phyloP scores from a whole-genome alignment of 768 basidiomycete genomes.

The Termitomyces sp. region DNA sequence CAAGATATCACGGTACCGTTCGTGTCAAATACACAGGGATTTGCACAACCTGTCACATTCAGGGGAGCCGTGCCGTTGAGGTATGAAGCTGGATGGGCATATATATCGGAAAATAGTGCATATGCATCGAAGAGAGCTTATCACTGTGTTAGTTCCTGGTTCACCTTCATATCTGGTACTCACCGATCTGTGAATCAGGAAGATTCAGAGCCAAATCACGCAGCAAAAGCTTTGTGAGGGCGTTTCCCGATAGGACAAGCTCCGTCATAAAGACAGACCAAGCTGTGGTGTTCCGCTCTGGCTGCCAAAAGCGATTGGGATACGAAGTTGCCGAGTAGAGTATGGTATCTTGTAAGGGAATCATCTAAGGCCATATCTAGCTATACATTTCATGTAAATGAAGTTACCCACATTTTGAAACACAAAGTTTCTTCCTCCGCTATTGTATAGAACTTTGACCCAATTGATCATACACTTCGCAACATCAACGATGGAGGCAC shows the following conservation, averaged over 20 bases:
- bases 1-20: conserved; percentile 13
- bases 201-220: conserved; percentile 42
- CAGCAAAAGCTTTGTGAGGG: conserved; percentile 47
- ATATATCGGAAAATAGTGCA: conserved; percentile 57
- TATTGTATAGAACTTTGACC: conserved; percentile 51
- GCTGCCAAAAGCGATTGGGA: conserved; percentile 47
- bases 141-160: not conserved
- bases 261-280: conserved; percentile 57
- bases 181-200: conserved; percentile 56
- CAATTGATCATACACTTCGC: conserved; percentile 57
- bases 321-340: conserved; percentile 47
- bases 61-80: conserved; percentile 62
- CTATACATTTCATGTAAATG: not conserved
- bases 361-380: conserved; percentile 35
- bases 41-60: conserved; percentile 51
- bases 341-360: conserved; percentile 48
- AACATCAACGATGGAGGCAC: conserved; percentile 56
- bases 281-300: conserved; percentile 49
- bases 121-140: conserved; percentile 61
- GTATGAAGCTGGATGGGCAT: conserved; percentile 44
- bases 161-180: not conserved
- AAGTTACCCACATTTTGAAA: conserved; percentile 58
- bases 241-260: conserved; percentile 47
- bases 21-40: conserved; percentile 40
- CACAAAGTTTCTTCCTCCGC: conserved; percentile 63